Conservation (phyloP, 2,329 filamentous ascomycete species). For the Ophiostoma novo-ulmi region DNA sequence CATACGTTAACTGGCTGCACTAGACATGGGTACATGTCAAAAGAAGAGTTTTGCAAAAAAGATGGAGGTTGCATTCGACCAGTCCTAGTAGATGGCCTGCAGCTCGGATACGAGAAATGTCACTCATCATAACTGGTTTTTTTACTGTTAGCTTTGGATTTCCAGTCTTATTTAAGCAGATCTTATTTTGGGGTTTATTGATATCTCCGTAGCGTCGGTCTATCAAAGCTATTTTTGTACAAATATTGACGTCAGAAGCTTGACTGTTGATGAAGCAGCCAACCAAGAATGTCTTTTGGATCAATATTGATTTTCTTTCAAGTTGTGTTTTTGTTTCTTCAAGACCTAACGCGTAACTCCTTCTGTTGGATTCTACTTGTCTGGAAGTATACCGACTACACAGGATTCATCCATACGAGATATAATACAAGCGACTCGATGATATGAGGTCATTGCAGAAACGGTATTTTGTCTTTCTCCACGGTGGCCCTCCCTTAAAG, state of each 20-base stretch:
- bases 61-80: conserved; percentile 10
- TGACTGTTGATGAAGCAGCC: background rate
- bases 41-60: background rate
- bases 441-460: conserved; percentile 10
- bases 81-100: background rate
- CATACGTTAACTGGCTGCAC: background rate
- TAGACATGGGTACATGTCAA: background rate
- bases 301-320: no score
- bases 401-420: background rate
- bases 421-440: background rate
- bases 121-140: background rate
- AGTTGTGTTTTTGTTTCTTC: no score
- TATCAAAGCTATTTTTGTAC: background rate
- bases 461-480: background rate
- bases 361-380: background rate
- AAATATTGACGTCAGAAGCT: conserved; percentile 1
- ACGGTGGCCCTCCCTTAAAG: background rate
- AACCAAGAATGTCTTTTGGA: no score
- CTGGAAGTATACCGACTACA: background rate
- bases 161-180: background rate
- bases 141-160: background rate
- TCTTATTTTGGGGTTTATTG: background rate
- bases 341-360: no score
- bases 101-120: conserved; percentile 10
- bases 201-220: background rate